phyloP scores from a whole-genome alignment of 2,329 filamentous ascomycete genomes.

The Aspergillus viridinutans region DNA sequence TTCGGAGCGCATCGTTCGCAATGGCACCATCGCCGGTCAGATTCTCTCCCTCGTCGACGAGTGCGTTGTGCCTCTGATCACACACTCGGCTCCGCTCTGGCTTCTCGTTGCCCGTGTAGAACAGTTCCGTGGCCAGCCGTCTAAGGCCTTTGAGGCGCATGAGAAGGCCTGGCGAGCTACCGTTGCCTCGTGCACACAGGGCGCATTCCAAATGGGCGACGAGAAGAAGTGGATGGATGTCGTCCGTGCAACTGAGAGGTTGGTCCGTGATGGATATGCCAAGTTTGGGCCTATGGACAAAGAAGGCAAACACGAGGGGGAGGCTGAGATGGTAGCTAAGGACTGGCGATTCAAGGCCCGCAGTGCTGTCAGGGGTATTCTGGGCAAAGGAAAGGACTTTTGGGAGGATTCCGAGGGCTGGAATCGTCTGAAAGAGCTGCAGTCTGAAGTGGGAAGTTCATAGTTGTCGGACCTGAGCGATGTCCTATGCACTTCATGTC shows the following conservation, averaged over 20 bases:
- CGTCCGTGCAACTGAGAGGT: conserved; percentile 71
- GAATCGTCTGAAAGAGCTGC: conserved; percentile 35
- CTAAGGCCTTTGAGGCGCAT: conserved; percentile 71
- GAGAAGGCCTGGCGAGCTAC: conserved; percentile 83
- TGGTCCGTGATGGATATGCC: conserved; percentile 74
- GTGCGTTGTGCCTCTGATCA: conserved; percentile 77
- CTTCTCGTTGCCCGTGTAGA: conserved; percentile 66
- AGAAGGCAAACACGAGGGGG: conserved; percentile 50
- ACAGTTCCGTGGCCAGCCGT: conserved; percentile 67
- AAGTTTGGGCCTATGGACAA: conserved; percentile 63
- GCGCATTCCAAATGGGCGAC: conserved; percentile 49
- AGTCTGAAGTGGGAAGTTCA: conserved; percentile 30
- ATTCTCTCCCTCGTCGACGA: conserved; percentile 71
- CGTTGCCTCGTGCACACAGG: conserved; percentile 47
- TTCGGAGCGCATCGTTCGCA: conserved; percentile 39
- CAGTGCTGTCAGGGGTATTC: conserved; percentile 75
- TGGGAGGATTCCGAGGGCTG: conserved; percentile 68
- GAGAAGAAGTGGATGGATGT: conserved; percentile 66
- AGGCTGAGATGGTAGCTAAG: conserved; percentile 62
- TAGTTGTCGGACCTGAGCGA: not conserved
- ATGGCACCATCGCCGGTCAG: conserved; percentile 48
- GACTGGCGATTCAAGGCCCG: conserved; percentile 88
- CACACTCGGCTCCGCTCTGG: conserved; percentile 73
- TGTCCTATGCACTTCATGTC: not conserved
- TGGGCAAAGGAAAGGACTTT: conserved; percentile 72